phyloP scores from a whole-genome alignment of 2,329 filamentous ascomycete species.

The Alternaria novae-zelandiae region DNA sequence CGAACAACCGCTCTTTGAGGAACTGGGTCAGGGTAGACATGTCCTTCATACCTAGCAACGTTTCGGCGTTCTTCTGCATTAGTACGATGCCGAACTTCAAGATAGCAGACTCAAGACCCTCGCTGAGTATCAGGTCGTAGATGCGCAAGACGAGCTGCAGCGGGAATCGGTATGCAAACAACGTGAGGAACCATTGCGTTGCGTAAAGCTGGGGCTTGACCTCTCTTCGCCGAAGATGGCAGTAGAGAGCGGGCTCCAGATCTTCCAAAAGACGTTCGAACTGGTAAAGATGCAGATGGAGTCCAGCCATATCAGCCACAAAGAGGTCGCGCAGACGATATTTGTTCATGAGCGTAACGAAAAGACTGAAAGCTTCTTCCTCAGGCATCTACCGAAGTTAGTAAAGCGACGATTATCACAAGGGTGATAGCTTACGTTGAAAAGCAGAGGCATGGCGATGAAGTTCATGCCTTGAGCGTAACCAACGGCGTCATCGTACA shows the following conservation, averaged over 20 bases:
- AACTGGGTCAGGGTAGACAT: conserved; percentile 90
- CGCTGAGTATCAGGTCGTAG: conserved; percentile 92
- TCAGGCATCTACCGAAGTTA: conserved; percentile 76
- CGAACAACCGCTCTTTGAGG: conserved; percentile 91
- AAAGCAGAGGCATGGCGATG: conserved; percentile 91
- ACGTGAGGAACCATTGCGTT: conserved; percentile 97
- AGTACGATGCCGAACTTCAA: conserved; percentile 92
- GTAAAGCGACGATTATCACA: conserved; percentile 69
- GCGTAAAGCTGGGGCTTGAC: conserved; percentile 94
- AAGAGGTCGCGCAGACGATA: conserved; percentile 94
- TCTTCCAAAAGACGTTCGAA: conserved; percentile 96
- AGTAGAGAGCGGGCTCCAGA: conserved; percentile 90
- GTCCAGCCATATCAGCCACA: conserved; percentile 91
- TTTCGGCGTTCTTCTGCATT: conserved; percentile 90
- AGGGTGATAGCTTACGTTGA: conserved; percentile 71
- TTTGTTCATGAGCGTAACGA: conserved; percentile 95
- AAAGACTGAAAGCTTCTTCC: conserved; percentile 92
- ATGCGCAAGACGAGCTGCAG: conserved; percentile 94
- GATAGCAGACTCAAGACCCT: conserved; percentile 86
- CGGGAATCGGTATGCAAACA: conserved; percentile 98
- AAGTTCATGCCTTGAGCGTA: conserved; percentile 99
- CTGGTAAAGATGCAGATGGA: conserved; percentile 91
- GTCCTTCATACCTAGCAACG: conserved; percentile 82
- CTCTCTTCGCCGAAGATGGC: conserved; percentile 85
- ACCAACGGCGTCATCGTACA: conserved; percentile 92